These are phyloP conservation scores for Endothia cerciana DNA, from an alignment of 2,329 filamentous ascomycete genomes.

Conservation along the genomic window DNA sequence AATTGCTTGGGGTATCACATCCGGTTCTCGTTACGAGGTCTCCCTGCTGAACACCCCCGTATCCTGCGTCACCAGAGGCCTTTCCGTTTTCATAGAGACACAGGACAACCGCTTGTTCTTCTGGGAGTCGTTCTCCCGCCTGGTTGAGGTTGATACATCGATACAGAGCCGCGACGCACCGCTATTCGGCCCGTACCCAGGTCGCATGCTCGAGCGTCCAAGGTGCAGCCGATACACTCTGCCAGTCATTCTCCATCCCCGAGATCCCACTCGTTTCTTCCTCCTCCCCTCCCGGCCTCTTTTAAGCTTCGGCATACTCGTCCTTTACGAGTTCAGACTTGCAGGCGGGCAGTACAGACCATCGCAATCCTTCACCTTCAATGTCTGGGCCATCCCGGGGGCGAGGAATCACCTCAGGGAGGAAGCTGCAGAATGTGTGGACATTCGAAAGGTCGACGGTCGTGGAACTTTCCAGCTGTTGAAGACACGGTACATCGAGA, in stretches of 20 bases:
- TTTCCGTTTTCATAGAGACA: constrained; percentile 6
- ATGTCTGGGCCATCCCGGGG: too few species aligned
- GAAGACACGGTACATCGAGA: not conserved
- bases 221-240: not conserved
- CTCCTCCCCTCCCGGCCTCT: not conserved
- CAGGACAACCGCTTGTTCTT: not conserved
- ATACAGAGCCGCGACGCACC: not conserved
- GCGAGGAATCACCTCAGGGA: too few species aligned
- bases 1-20: not conserved
- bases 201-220: not conserved
- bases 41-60: not conserved
- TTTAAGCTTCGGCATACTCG: not conserved
- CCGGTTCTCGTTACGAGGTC: not conserved
- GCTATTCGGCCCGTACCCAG: not conserved
- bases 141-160: constrained; percentile 10
- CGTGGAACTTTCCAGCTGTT: constrained; percentile 18
- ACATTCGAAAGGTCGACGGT: not conserved
- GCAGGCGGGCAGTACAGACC: not conserved
- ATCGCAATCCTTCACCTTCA: not conserved
- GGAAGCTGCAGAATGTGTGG: not conserved
- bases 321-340: constrained; percentile 13
- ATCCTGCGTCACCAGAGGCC: constrained; percentile 1
- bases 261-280: constrained; percentile 4
- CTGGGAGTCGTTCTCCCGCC: constrained; percentile 9
- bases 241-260: constrained; percentile 10